Evolutionary conservation across 768 basidiomycete species (phyloP).

Genomic region (Boletales sp.): DNA sequence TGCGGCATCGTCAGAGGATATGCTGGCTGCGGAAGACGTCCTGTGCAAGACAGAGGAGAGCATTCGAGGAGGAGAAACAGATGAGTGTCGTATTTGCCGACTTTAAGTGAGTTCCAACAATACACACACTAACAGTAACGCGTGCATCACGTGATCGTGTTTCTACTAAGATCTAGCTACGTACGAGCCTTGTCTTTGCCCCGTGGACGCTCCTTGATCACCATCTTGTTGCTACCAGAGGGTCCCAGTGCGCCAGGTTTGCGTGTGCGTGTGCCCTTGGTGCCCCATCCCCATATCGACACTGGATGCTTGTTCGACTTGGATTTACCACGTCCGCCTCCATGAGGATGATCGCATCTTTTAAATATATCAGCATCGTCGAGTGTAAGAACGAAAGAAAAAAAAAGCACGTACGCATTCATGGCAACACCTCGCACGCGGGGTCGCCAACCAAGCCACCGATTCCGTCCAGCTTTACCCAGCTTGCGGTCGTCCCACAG

Average conservation of each 20-base stretch:
- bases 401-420: constrained; percentile 68
- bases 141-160: constrained; percentile 28
- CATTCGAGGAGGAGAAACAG: constrained; percentile 13
- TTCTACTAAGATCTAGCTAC: background rate
- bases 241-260: constrained; percentile 90
- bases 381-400: background rate
- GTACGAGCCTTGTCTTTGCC: constrained; percentile 48
- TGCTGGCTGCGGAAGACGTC: constrained; percentile 54
- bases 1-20: constrained; percentile 49
- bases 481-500: constrained; percentile 81
- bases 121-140: constrained; percentile 26
- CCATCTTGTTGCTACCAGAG: constrained; percentile 88
- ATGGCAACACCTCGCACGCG: constrained; percentile 93
- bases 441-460: constrained; percentile 86
- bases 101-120: background rate
- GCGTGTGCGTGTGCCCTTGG: constrained; percentile 90
- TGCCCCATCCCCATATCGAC: constrained; percentile 89
- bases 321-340: constrained; percentile 96
- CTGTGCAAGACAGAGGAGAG: constrained; percentile 39
- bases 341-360: constrained; percentile 90
- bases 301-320: constrained; percentile 95
- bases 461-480: constrained; percentile 87
- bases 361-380: background rate
- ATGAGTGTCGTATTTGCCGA: background rate
- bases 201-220: constrained; percentile 79